These are phyloP conservation scores for Myrica gale DNA, from an alignment of 306 rosid genomes.

Conservation along the genomic window DNA sequence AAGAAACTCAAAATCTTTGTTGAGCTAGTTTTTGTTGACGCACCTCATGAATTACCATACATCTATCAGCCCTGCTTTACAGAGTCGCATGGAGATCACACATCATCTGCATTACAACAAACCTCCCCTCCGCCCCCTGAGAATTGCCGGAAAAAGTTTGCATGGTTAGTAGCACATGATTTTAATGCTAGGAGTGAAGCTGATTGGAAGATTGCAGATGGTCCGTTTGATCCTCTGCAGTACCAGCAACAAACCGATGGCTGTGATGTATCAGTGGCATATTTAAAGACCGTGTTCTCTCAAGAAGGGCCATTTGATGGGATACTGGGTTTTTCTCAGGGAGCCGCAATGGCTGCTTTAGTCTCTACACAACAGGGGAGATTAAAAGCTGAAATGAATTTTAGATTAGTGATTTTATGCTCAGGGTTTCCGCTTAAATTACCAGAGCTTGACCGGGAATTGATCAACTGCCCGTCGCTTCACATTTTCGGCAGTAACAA, in stretches of 20 bases:
- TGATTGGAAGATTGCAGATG: constrained; percentile 62
- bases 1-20: constrained; percentile 71
- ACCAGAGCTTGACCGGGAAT: neutral
- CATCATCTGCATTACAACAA: constrained; percentile 32
- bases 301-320: constrained; percentile 81
- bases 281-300: constrained; percentile 52
- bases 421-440: constrained; percentile 62
- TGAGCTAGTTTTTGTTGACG: constrained; percentile 73
- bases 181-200: constrained; percentile 27
- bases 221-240: constrained; percentile 78
- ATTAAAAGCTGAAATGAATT: constrained; percentile 44
- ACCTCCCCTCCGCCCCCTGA: constrained; percentile 50
- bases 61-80: constrained; percentile 56
- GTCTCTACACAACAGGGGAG: constrained; percentile 49
- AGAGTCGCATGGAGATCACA: constrained; percentile 33
- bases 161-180: constrained; percentile 69
- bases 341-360: constrained; percentile 85
- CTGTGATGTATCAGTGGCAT: constrained; percentile 55
- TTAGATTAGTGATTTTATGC: constrained; percentile 69
- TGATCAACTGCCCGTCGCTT: constrained; percentile 67
- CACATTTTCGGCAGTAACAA: constrained; percentile 74
- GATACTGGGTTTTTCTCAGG: constrained; percentile 83
- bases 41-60: constrained; percentile 79
- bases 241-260: constrained; percentile 77
- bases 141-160: constrained; percentile 71